Base-by-base conservation (phyloP, 1,139 yeast species). In the Nakaseomyces uthaithaninus region DNA sequence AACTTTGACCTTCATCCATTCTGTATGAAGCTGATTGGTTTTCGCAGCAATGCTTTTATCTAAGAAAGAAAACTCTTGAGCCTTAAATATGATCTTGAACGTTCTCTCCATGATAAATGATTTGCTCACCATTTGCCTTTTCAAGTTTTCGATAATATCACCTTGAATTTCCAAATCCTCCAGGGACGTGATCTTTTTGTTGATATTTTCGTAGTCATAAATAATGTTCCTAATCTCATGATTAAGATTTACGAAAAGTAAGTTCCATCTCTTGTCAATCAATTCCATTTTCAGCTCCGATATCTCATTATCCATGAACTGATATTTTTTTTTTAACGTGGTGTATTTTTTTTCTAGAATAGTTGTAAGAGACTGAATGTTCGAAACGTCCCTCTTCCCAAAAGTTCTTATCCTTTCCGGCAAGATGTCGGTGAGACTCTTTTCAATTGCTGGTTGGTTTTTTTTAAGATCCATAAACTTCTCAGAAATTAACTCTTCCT, bases 221-320 rank as follows among this genome's bases (percentile, higher is more conserved):
- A 67, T 43, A 12, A 62, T 45, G 17, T 50, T 52, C 1, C 56
- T 55, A 6, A 71, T 54, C 46, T 74, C 74, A 4, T 59, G 57
- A 36, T 69, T 62, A 39, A 77, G 53, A 44, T 64, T 69, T 11
- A 56, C 59, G 47, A 75, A 76, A 1, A 77, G 62, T 20, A 68
- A 66, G 44, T 67, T 62, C 87, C 86, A 80, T 49, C 75, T 69
- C 25, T 65, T 63, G 43, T 74, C 78, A 1, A 80, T 67, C 14
- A 72, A 51, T 36, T 72, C 75, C 7, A 49, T 49, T 50, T 72
- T 72, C 42, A 78, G 59, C 4, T 52, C 55, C 8, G 54, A 52
- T 10, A 74, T 50, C 37, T 71, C 73, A 8, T 50, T 48, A 7
- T 63, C 60, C 33, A 80, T 62, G 36, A 59, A 57, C 3, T 63